Base-by-base conservation (phyloP, 371 early-diverging fungal genomes). In the Mortierella sp. region DNA sequence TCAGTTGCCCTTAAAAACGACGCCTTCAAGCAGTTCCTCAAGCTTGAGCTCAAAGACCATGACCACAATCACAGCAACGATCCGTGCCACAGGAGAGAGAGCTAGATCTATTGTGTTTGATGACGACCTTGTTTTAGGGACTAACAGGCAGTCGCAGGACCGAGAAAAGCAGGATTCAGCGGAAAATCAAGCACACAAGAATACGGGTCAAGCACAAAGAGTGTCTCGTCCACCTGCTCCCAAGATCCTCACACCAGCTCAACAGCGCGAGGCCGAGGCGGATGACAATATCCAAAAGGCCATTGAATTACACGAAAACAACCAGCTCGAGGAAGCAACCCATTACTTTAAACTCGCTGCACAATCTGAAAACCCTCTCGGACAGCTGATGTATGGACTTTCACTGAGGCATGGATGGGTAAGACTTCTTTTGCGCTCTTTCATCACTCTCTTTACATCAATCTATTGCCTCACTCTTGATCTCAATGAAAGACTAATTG, bases 391-490 rank as follows among this genome's bases (percentile, higher is more conserved):
- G 69, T 96, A 93, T 76, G 97, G 96, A 7, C 89, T 97, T 65
- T 92, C 95, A 19, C 82, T 96, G 24, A 89, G 97, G 19, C 97
- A 97, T 83, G 97, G 97, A 15, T 96, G 96, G 94, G 79, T 79
- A 74, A 70, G 73, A 40, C 16, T 0, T 19, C 8, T 32, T 53
- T 47, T 47, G 8, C 10, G 28, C 40, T 52, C 13, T 58, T 59
- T 32, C 48, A 24, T 28, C 21, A 6, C 13, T 58, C 19, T 28
- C 13, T 65, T 0, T 66, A 33, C 6, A 4, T 9, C 36, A n/a
- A 48, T 15, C 21, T 57, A 32, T n/a, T 4, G 24, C 57, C 9
- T 15, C 22, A 4, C 19, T 7, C 6, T 2, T 32, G 33, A 58
- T 38, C 58, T 58, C 19, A 10, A 21, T 11, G 21, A 55, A 55